These are phyloP conservation scores for Nakataea oryzae DNA, from an alignment of 2,329 filamentous ascomycete species.

Conservation along the genomic window DNA sequence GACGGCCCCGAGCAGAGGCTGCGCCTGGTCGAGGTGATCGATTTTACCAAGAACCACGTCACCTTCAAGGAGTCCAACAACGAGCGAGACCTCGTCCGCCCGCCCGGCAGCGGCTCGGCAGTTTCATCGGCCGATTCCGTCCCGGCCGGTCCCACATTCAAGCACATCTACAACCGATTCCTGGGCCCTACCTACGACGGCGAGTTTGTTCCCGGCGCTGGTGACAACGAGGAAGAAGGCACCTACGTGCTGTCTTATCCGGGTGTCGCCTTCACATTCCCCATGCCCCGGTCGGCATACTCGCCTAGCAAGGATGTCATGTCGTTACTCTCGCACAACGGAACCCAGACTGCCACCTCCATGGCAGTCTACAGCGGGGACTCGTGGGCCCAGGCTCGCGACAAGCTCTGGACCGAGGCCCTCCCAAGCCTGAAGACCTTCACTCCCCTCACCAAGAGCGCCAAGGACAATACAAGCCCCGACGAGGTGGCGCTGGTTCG, in stretches of 20 bases:
- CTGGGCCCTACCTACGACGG: conserved; percentile 90
- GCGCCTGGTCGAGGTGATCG: conserved; percentile 79
- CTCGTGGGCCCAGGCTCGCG: conserved; percentile 79
- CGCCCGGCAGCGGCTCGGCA: conserved; percentile 16
- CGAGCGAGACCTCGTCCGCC: conserved; percentile 66
- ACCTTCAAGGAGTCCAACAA: conserved; percentile 62
- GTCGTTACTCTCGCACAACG: conserved; percentile 68
- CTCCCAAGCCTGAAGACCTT: conserved; percentile 67
- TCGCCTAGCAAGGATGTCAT: conserved; percentile 73
- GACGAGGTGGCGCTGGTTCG: conserved; percentile 79
- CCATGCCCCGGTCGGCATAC: conserved; percentile 64
- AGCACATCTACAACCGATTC: conserved; percentile 85
- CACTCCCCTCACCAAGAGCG: conserved; percentile 48
- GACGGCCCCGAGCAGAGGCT: conserved; percentile 89
- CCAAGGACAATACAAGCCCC: conserved; percentile 26
- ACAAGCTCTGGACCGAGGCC: conserved; percentile 63
- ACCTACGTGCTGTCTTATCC: conserved; percentile 91
- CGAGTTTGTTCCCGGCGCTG: conserved; percentile 63
- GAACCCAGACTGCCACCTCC: conserved; percentile 65
- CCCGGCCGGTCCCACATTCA: conserved; percentile 62
- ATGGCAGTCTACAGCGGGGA: conserved; percentile 88
- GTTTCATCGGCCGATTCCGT: neutral
- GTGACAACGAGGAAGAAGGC: conserved; percentile 45
- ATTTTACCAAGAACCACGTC: conserved; percentile 78
- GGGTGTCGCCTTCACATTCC: conserved; percentile 87